Base-by-base conservation (phyloP, 2,329 filamentous ascomycete species). In the Trichoderma sp. region DNA sequence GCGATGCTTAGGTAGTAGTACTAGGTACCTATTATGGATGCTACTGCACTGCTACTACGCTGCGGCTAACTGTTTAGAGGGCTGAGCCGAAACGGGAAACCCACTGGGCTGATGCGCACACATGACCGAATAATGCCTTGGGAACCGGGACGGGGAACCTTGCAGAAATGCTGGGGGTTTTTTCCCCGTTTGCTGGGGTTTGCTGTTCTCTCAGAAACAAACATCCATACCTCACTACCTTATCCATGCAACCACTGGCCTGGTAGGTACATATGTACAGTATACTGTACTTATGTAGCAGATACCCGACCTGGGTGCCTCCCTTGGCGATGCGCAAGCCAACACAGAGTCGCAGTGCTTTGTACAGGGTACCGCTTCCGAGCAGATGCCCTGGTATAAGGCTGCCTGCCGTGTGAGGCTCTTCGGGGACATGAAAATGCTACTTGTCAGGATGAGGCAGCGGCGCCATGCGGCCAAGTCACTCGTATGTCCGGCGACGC, bases 71-170 rank as follows among this genome's bases (percentile, higher is more conserved):
- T 5, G 2, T 34, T 54, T 54, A 27, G 58, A 39, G 34, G 48
- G 34, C 45, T 63, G 48, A 53, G 48, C 59, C 32, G 32, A 63
- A 15, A 48, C 34, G 60, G 61, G 61, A 17, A 53, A 32, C 50
- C 27, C 27, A 54, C 50, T 54, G 50, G 50, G 60, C 59, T 63
- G 59, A 63, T 52, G 59, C 39, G 29, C 57, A 48, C 57, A 60
- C 37, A 60, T 60, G 58, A 60, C 58, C 42, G 27, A 10, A n/a
- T n/a, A 45, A 12, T 10, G 59, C 45, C 34, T 34, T 45, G 61
- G 13, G 58, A 50, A 54, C 50, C 37, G 50, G 61, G 53, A 35
- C 25, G 61, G 61, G 48, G 37, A 64, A 37, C 57, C 61, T 54
- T 64, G 61, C 52, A 48, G 61, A 13, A 29, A 50, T 27, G 8